These are phyloP conservation scores for Diaporthe sp. DNA, from an alignment of 2,329 filamentous ascomycete genomes.

Conservation along the genomic window DNA sequence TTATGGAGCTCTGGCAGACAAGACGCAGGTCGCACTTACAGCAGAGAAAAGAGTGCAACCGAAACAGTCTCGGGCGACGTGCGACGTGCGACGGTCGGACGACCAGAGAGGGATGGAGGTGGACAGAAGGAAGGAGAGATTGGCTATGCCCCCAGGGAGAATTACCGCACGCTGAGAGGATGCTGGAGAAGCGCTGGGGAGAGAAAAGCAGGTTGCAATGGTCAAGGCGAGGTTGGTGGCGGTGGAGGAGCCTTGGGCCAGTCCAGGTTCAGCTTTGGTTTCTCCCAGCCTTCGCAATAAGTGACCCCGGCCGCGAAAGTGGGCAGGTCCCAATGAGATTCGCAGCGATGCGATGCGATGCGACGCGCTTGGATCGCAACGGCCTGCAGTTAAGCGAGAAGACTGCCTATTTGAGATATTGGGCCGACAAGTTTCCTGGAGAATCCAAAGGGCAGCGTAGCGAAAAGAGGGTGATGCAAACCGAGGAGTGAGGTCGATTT, in stretches of 20 bases:
- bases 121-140: background rate
- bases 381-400: slow-evolving; percentile 29
- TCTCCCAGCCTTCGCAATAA: slow-evolving; percentile 35
- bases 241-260: slow-evolving; percentile 30
- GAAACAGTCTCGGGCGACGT: slow-evolving; percentile 26
- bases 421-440: background rate
- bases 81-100: slow-evolving; percentile 22
- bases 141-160: background rate
- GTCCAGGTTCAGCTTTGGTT: slow-evolving; percentile 30
- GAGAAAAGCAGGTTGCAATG: slow-evolving; percentile 17
- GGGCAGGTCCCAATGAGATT: slow-evolving; percentile 24
- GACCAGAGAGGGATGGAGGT: background rate
- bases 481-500: slow-evolving; percentile 10
- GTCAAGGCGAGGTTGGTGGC: slow-evolving; percentile 21
- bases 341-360: slow-evolving; percentile 17
- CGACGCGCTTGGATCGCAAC: slow-evolving; percentile 29
- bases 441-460: background rate
- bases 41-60: slow-evolving; percentile 17
- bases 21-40: slow-evolving; percentile 33
- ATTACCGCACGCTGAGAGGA: background rate
- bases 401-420: background rate
- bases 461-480: background rate
- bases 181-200: slow-evolving; percentile 7
- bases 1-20: slow-evolving; percentile 26
- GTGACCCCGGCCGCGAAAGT: slow-evolving; percentile 28